Base-by-base conservation (phyloP, 2,329 filamentous ascomycete species). In the Penicillium sp. region DNA sequence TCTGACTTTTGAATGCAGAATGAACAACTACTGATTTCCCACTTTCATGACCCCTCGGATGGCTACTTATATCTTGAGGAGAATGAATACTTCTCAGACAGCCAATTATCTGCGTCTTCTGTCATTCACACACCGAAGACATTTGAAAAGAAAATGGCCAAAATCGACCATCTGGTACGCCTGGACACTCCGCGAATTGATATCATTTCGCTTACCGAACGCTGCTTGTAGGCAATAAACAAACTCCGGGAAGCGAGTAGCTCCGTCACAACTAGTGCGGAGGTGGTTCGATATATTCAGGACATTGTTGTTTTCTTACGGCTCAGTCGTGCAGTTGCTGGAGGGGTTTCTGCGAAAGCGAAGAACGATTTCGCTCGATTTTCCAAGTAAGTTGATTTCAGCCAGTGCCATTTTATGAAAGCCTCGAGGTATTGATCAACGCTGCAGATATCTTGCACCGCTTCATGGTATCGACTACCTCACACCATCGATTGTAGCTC, bases 241-340 rank as follows among this genome's bases (percentile, higher is more conserved):
- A 73, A 76, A 4, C 76, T 95, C 2, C 79, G 83, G 3, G 74
- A 78, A n/a, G 76, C 84, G 2, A 81, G 82, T 49, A 74, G 80
- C 2, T 67, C 79, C 2, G 84, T 88, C 13, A 81, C 79, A 38
- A 76, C 91, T 24, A 88, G 85, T 52, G 81, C 92, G 18, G 91
- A 96, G 60, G 83, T 96, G 2, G 79, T 84, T 52, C 85, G 89
- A 41, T 97, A 97, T 70, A 81, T 93, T 53, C 87, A 93, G 78
- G 93, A 97, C 71, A 84, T 97, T 34, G 77, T 93, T 46, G 84
- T 91, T 3, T 96, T 95, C 68, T 80, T 97, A 60, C 86, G 94
- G 26, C 82, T 95, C 69, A 92, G 95, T 72, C 87, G 93, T 48
- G 92, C 90, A 45, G 88, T 96, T 24, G 83, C 82, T 16, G 84